Evolutionary conservation across 1,284 basidiomycete genomes (phyloP), one percentile per base, ranked within the genome.

Genomic region (Sphagnurus paluster): DNA sequence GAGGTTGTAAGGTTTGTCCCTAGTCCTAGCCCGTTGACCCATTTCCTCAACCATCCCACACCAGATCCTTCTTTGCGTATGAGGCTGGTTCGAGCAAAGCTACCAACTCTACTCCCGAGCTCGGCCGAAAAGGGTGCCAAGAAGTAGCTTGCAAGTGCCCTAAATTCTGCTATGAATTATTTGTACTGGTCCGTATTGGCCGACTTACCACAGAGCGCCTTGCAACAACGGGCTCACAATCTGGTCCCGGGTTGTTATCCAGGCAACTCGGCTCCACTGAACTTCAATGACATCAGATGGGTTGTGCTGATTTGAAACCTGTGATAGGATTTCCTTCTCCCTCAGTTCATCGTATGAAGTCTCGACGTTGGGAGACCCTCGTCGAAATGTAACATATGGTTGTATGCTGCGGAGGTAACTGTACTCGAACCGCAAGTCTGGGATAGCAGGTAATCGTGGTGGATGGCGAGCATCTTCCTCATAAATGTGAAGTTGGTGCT

Each of bases 391-490:
- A 38, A 85, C 65, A 54, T 75, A 80, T n/a, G 69, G 70, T 26
- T 68, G 70, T 50, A 87, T 71, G 54, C 80, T 82, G 50, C 73
- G 74, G 48, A 87, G 54, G 59, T 84, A 89, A 45, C 77, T 80
- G 44, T 79, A 74, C 57, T 89, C 87, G 66, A 86, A 87, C 14
- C 86, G 83, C 35, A 88, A 66, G 59, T 89, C 86, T 23, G 85
- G 84, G 40, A 84, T 80, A 29, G 60, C 56, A 25, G 72, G 71
- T 17, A 76, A 56, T 44, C 64, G 72, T 11, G 51, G 49, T 24
- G 53, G 57, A 26, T 54, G 52, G 19, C 55, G 52, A 11, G 41
- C 36, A 13, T 32, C 7, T 16, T 50, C 24, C 2, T 35, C 23
- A 11, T 50, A 46, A 33, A 42, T 19, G 11, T 48, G 17, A 11